Percentiles rank a stretch among this genome's conserved stretches.
Evolutionary conservation across 768 basidiomycete species (phyloP).

Genomic region (Rhizopogon vinicolor): DNA sequence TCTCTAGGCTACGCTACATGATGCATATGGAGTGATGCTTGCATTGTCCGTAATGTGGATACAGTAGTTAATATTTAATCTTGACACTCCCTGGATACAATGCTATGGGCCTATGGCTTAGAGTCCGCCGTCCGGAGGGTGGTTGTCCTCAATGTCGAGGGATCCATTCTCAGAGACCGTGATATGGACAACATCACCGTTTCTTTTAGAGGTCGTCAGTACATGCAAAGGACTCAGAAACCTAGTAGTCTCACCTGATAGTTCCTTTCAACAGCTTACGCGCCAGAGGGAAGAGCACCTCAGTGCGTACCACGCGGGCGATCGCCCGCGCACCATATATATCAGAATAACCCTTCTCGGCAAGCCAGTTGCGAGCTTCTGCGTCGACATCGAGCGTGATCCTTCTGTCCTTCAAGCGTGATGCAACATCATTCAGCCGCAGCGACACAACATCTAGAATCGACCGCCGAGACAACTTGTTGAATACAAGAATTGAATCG

Average conservation of each 20-base stretch:
- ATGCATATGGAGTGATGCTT: neutral
- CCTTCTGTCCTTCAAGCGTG: conserved; percentile 55
- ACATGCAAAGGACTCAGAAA: neutral
- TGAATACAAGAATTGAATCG: conserved; percentile 86
- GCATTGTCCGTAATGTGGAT: neutral
- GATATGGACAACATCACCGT: conserved; percentile 63
- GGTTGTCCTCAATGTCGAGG: conserved; percentile 61
- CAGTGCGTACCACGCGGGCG: conserved; percentile 77
- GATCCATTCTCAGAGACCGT: conserved; percentile 35
- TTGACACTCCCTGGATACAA: neutral
- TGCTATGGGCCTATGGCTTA: neutral
- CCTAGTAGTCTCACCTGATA: conserved; percentile 46
- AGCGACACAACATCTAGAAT: conserved; percentile 78
- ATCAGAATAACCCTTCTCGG: conserved; percentile 74
- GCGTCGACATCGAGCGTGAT: conserved; percentile 71
- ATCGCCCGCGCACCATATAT: conserved; percentile 87
- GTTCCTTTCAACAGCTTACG: conserved; percentile 76
- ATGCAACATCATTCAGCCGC: conserved; percentile 69
- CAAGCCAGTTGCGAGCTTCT: conserved; percentile 63
- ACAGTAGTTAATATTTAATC: neutral
- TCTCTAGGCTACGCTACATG: neutral
- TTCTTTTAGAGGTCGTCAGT: conserved; percentile 24
- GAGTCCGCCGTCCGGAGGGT: conserved; percentile 38
- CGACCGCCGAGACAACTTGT: conserved; percentile 72
- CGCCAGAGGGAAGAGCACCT: conserved; percentile 80